Evolutionary conservation across 1,139 yeast genomes (phyloP).

Genomic region (Sugiyamaella sp.): DNA sequence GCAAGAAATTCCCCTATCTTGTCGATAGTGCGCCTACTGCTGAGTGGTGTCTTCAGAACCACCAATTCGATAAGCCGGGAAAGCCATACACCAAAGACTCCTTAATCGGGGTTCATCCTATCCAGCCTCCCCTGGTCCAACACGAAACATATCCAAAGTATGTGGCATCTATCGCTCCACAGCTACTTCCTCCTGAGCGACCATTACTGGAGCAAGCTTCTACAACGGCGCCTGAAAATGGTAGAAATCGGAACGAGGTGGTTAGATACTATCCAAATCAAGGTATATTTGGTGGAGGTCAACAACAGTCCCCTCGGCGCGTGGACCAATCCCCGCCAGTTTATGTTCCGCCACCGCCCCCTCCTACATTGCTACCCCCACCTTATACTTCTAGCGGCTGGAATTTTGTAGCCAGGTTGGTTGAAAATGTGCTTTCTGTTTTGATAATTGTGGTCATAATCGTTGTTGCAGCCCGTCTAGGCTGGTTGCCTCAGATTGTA

Average conservation of each 20-base stretch:
- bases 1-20: slow-evolving; percentile 71
- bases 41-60: slow-evolving; percentile 36
- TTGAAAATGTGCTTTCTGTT: slow-evolving; percentile 56
- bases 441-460: slow-evolving; percentile 43
- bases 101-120: slow-evolving; percentile 45
- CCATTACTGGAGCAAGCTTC: slow-evolving; percentile 12
- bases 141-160: neutral
- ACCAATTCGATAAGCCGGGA: slow-evolving; percentile 9
- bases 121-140: slow-evolving; percentile 12
- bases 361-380: slow-evolving; percentile 21
- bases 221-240: neutral
- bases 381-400: slow-evolving; percentile 31
- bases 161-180: slow-evolving; percentile 4
- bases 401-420: slow-evolving; percentile 38
- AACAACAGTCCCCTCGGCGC: neutral
- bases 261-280: slow-evolving; percentile 16
- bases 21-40: slow-evolving; percentile 74
- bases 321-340: neutral
- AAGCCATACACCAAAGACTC: slow-evolving; percentile 30
- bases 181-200: slow-evolving; percentile 5
- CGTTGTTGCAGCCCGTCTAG: slow-evolving; percentile 45
- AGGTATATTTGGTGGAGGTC: slow-evolving; percentile 8
- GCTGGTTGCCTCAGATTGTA: slow-evolving; percentile 47
- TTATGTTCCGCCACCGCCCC: neutral
- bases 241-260: slow-evolving; percentile 15